Conservation (phyloP, 768 basidiomycete species). For the Suillus decipiens region DNA sequence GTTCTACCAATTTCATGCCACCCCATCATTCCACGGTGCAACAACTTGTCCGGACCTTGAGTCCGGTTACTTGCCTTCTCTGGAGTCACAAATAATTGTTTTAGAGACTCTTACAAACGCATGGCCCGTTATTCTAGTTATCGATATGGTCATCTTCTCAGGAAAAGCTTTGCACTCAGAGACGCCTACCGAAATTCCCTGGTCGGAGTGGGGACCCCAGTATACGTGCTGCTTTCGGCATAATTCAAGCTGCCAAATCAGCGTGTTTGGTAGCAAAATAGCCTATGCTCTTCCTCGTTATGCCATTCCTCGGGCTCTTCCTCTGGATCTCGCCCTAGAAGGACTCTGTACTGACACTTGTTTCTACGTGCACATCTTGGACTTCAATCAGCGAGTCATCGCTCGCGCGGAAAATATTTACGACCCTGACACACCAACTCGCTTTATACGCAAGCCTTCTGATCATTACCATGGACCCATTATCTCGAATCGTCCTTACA, state of each 20-base stretch:
- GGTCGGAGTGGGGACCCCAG: conserved; percentile 1
- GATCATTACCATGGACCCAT: background rate
- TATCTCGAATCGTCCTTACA: background rate
- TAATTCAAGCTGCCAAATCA: background rate
- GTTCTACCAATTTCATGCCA: background rate
- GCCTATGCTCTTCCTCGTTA: background rate
- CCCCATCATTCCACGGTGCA: background rate
- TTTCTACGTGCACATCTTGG: conserved; percentile 1
- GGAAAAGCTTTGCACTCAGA: background rate
- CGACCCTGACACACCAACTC: background rate
- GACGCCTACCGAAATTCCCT: background rate
- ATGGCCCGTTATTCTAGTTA: background rate
- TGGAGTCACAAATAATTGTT: background rate
- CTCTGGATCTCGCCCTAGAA: background rate
- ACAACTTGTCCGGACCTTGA: background rate
- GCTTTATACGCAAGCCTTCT: background rate
- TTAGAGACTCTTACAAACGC: background rate
- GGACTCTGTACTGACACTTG: no score
- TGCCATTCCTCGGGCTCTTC: background rate
- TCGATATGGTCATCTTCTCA: conserved; percentile 4
- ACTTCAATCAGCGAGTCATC: background rate
- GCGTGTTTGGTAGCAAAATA: background rate
- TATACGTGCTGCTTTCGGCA: background rate
- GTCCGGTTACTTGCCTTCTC: background rate
- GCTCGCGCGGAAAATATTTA: background rate